Evolutionary conservation across 2,329 filamentous ascomycete genomes (phyloP), one percentile per base, ranked within the genome.

Genomic region (Falciphora oryzae): DNA sequence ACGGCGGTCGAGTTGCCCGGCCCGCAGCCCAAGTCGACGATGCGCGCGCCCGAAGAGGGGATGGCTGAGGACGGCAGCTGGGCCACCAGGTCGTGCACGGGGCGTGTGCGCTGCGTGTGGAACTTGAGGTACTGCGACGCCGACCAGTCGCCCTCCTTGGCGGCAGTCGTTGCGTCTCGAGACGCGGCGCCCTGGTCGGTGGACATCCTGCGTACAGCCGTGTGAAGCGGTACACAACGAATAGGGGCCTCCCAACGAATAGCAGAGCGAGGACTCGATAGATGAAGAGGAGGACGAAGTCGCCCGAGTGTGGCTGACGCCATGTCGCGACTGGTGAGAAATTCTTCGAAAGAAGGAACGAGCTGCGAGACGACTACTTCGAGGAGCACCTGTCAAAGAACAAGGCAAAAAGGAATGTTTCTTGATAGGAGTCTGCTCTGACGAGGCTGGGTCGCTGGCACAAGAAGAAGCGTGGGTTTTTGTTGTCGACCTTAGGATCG

Each of bases 1-100:
- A 81, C 78, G 1, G 74, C 72, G 0, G 85, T 87, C 2, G 81
- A 85, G 73, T 86, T 87, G 6, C 81, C 85, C 0, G 85, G 85
- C 0, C 85, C 85, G 71, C 85, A 88, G 68, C 85, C 85, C 1
- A 88, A 75, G 66, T 88, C 85, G 68, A 85, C 75, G 68, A 87
- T 79, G 32, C 71, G 74, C 13, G 74, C 69, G n/a, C 82, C 74
- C 0, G 70, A 64, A 4, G 44, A n/a, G 18, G 28, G 22, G 11
- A 18, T 25, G n/a, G 18, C 14, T 10, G 11, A 68, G 1, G 81
- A 74, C 0, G 76, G 74, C 2, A 85, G 71, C 38, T 79, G 81
- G 7, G 79, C 67, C 11, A 87, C 72, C 1, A 87, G 79, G 66
- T 88, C 85, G 57, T 78, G 75, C 0, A 81, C 78, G 8, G 84